Percentiles rank a stretch among this genome's conserved stretches.
phyloP scores from a whole-genome alignment of 176 grass and related monocot genomes.

The Aegilops sharonensis region DNA sequence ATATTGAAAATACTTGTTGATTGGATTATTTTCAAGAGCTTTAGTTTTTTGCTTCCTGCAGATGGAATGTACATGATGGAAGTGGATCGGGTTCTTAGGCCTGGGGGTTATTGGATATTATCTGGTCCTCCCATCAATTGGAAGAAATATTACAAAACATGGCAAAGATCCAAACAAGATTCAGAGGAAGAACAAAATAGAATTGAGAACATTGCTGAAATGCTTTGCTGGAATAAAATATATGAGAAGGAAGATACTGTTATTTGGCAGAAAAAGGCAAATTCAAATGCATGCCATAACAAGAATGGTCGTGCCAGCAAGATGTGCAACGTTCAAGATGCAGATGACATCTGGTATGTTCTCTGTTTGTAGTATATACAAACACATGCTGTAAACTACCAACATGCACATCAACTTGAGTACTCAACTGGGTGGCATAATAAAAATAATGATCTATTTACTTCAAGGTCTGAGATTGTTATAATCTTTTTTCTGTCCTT shows the following conservation, averaged over 20 bases:
- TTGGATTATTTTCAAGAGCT: neutral
- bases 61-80: slow-evolving; percentile 92
- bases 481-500: neutral
- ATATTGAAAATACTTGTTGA: neutral
- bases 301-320: slow-evolving; percentile 35
- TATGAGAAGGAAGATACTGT: slow-evolving; percentile 67
- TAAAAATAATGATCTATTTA: neutral
- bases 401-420: slow-evolving; percentile 22
- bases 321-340: slow-evolving; percentile 58
- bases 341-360: slow-evolving; percentile 77
- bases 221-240: slow-evolving; percentile 82
- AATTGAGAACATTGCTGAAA: slow-evolving; percentile 66
- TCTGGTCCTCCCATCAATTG: slow-evolving; percentile 80
- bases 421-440: neutral
- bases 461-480: slow-evolving; percentile 17
- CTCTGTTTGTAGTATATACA: neutral
- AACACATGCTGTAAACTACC: neutral
- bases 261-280: slow-evolving; percentile 68
- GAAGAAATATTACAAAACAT: slow-evolving; percentile 53
- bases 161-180: slow-evolving; percentile 62
- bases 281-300: slow-evolving; percentile 50
- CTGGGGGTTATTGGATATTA: slow-evolving; percentile 86
- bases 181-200: slow-evolving; percentile 44
- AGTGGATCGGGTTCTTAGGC: slow-evolving; percentile 73
- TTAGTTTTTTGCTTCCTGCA: slow-evolving; percentile 40